Evolutionary conservation across 352 stramenopile genomes (phyloP), one percentile per base, ranked within the genome.

Genomic region (Peronospora destructor): DNA sequence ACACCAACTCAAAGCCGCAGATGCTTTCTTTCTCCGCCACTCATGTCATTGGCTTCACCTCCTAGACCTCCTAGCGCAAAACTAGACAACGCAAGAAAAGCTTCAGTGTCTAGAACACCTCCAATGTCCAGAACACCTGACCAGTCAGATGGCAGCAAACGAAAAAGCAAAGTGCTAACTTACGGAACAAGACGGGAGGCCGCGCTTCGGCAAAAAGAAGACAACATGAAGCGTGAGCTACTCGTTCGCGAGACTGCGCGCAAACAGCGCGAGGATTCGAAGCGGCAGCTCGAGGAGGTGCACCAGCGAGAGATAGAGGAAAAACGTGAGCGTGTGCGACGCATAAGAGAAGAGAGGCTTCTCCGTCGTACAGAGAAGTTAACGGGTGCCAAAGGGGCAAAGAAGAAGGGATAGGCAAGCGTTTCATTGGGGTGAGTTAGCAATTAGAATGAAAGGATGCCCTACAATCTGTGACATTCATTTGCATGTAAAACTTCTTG

Each of bases 271-370:
- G 76, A 90, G 37, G 67, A 85, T 16, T 61, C 74, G 1, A 68
- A 72, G 21, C 72, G 74, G 36, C 64, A 87, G 49, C 60, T 87
- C 6, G 76, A 87, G 42, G 68, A 83, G 41, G 66, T 57, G 2
- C 76, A 90, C 17, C 70, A 86, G 12, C 67, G 73, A 52, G 72
- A 90, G 21, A 68, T 85, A 40, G 79, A 84, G 13, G 74, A 78
- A 43, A 87, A 84, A 36, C 68, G 66, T 21, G 76, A 87, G 56
- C 76, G 74, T 35, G 76, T 87, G 21, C 61, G 63, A 13, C 72
- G 74, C 8, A 84, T 87, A 45, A 68, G 69, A 45, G 57, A 73
- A 56, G 65, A 85, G 54, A 73, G 69, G 13, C 59, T 67, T 6
- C 57, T 65, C 6, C 62, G 62, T 41, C 61, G 57, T 28, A 30